phyloP scores from a whole-genome alignment of 306 rosid species.

The Spatholobus suberectus region DNA sequence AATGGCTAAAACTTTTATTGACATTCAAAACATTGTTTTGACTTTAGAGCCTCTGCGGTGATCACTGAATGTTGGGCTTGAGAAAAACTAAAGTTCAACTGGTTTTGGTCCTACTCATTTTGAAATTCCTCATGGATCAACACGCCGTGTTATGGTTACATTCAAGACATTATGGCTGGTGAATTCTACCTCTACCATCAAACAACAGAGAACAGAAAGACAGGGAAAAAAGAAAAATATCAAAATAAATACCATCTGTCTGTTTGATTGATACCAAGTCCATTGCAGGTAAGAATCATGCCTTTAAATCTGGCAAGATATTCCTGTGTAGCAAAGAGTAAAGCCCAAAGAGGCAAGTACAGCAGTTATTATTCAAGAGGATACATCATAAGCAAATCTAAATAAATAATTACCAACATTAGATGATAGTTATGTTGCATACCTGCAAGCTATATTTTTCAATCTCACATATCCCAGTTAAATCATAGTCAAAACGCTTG shows the following conservation, averaged over 20 bases:
- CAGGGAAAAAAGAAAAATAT: background rate
- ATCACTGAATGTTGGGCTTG: background rate
- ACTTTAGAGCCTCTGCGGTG: background rate
- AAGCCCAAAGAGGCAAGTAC: conserved; percentile 3
- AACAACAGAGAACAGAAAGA: conserved; percentile 13
- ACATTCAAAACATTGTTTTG: background rate
- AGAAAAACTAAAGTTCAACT: background rate
- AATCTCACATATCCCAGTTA: conserved; percentile 69
- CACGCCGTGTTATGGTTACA: background rate
- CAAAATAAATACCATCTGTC: conserved; percentile 56
- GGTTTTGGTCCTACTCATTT: background rate
- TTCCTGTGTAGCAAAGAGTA: conserved; percentile 56
- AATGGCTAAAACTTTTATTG: conserved; percentile 8
- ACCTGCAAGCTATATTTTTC: conserved; percentile 79
- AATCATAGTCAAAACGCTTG: conserved; percentile 70
- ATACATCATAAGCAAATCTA: conserved; percentile 20
- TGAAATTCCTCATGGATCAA: background rate
- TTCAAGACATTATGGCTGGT: background rate
- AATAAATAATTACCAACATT: conserved; percentile 9
- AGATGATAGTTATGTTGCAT: conserved; percentile 21
- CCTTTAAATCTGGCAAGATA: conserved; percentile 83
- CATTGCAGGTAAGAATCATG: conserved; percentile 88
- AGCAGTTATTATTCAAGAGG: conserved; percentile 9
- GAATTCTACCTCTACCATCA: background rate
- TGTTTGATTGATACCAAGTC: conserved; percentile 68